A percentile compares a stretch with the other conserved stretches of the same genome.
Evolutionary conservation across 2,329 filamentous ascomycete species (phyloP).

Genomic region (Penicillium verrucosum): DNA sequence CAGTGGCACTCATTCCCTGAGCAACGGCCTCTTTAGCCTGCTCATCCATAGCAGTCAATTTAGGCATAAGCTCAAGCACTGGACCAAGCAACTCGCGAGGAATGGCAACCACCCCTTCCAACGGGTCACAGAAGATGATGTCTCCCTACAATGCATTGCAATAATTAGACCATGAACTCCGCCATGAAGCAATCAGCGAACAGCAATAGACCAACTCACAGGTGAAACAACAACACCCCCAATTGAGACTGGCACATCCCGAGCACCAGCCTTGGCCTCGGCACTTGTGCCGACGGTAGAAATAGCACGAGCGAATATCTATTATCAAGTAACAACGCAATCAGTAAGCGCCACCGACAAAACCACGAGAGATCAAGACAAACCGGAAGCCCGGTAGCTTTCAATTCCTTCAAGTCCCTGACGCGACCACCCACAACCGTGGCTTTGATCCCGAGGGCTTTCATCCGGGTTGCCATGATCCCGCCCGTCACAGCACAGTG

Average conservation of each 20-base stretch:
- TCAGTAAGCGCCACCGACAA: slow-evolving; percentile 7
- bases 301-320: slow-evolving; percentile 45
- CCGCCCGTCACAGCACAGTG: slow-evolving; percentile 71
- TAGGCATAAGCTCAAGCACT: slow-evolving; percentile 60
- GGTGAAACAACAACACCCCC: slow-evolving; percentile 42
- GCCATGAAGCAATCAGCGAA: neutral
- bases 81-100: slow-evolving; percentile 58
- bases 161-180: neutral
- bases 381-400: slow-evolving; percentile 56
- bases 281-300: slow-evolving; percentile 47
- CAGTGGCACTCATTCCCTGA: slow-evolving; percentile 59
- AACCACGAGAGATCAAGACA: neutral
- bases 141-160: slow-evolving; percentile 50
- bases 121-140: slow-evolving; percentile 65
- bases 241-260: slow-evolving; percentile 42
- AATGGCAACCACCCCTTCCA: slow-evolving; percentile 68
- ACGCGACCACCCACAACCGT: slow-evolving; percentile 67
- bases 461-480: slow-evolving; percentile 70
- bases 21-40: slow-evolving; percentile 64
- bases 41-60: slow-evolving; percentile 53
- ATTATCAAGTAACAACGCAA: neutral
- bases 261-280: slow-evolving; percentile 42
- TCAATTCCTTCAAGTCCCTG: slow-evolving; percentile 62
- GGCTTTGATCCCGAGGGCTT: slow-evolving; percentile 56
- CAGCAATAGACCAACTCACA: slow-evolving; percentile 27